Percentiles rank a stretch among this genome's conserved stretches.
Conservation (phyloP, 352 stramenopile species). For the Bremia lactucae region DNA sequence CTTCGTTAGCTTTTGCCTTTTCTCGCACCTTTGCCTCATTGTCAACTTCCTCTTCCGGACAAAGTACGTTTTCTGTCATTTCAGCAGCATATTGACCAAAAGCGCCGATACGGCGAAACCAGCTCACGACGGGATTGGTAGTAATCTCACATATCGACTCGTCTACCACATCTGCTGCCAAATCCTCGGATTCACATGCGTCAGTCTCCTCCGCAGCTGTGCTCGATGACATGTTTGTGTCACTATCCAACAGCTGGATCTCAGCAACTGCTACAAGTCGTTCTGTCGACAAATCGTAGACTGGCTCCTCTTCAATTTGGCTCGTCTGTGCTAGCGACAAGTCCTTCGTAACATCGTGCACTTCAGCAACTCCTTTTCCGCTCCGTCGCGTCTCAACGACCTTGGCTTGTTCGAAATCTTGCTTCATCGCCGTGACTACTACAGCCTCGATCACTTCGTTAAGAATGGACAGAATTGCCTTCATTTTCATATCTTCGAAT, state of each 20-base stretch:
- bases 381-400: not conserved
- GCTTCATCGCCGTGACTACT: slow-evolving; percentile 26
- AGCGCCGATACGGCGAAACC: slow-evolving; percentile 23
- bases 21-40: not conserved
- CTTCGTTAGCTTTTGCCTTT: not conserved
- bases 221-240: too few species aligned
- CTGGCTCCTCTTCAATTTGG: too few species aligned
- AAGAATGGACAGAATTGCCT: slow-evolving; percentile 3
- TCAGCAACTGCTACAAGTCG: too few species aligned
- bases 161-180: too few species aligned
- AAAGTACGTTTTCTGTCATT: too few species aligned
- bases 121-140: slow-evolving; percentile 18
- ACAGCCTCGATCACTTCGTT: slow-evolving; percentile 23
- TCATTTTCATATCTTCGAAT: not conserved
- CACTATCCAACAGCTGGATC: too few species aligned
- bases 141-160: too few species aligned
- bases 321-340: too few species aligned
- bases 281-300: too few species aligned
- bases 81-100: slow-evolving; percentile 11
- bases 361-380: not conserved
- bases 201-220: slow-evolving; percentile 2
- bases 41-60: too few species aligned
- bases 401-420: slow-evolving; percentile 6
- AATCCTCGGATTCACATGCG: slow-evolving; percentile 3
- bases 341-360: too few species aligned